Conservation (phyloP, 352 stramenopile genomes). For the Pythium catenulatum region DNA sequence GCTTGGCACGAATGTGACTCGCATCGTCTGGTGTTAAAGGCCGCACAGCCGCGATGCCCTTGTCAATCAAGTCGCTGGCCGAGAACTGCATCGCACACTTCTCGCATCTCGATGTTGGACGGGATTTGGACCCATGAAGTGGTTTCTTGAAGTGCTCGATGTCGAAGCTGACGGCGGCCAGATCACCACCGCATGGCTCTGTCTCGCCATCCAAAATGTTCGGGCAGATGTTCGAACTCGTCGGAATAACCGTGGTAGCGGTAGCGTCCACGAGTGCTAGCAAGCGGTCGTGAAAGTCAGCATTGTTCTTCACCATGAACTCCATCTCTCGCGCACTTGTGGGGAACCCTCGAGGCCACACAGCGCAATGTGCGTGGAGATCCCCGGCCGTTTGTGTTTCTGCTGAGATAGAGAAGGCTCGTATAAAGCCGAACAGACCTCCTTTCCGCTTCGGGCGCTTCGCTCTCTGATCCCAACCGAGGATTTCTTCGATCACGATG, state of each 20-base stretch:
- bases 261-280: neutral
- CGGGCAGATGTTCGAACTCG: neutral
- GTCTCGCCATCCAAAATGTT: too few species aligned
- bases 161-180: too few species aligned
- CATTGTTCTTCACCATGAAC: neutral
- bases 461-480: neutral
- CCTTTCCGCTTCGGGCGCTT: neutral
- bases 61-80: too few species aligned
- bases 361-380: neutral
- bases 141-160: too few species aligned
- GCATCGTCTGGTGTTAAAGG: too few species aligned
- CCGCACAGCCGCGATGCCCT: too few species aligned
- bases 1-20: too few species aligned
- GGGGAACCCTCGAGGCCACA: neutral
- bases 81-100: too few species aligned
- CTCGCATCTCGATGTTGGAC: too few species aligned
- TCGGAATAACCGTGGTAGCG: neutral
- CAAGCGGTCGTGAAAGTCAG: neutral
- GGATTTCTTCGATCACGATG: slow-evolving; percentile 27
- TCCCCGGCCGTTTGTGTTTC: neutral
- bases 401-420: neutral
- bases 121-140: too few species aligned
- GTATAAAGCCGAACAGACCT: neutral
- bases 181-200: too few species aligned
- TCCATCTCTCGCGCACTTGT: neutral